phyloP scores from a whole-genome alignment of 352 stramenopile species.

The Globisporangium nodosum region DNA sequence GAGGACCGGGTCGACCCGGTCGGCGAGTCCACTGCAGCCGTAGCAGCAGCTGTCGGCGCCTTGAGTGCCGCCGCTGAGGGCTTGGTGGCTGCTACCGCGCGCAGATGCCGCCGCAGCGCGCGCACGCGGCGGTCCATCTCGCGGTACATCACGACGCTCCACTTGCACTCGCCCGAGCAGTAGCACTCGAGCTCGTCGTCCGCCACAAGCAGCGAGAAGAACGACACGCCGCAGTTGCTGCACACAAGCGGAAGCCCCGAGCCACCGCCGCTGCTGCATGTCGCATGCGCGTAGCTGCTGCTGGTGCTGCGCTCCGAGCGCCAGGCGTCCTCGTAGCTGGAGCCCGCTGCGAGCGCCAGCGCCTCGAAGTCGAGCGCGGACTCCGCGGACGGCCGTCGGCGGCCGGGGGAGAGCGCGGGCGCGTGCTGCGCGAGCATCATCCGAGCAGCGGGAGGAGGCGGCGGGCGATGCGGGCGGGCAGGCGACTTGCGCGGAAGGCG shows the following conservation, averaged over 20 bases:
- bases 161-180: slow-evolving; percentile 87
- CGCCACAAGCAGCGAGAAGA: slow-evolving; percentile 67
- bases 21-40: background rate
- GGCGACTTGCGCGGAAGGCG: background rate
- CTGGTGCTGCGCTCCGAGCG: slow-evolving; percentile 1
- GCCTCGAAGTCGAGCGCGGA: slow-evolving; percentile 39
- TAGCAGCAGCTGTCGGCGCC: background rate
- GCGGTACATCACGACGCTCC: slow-evolving; percentile 83
- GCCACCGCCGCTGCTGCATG: slow-evolving; percentile 13
- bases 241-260: slow-evolving; percentile 74
- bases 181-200: slow-evolving; percentile 71
- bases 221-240: slow-evolving; percentile 78
- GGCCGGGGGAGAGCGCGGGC: background rate
- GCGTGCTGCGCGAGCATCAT: slow-evolving; percentile 1
- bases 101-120: slow-evolving; percentile 27
- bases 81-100: background rate
- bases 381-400: slow-evolving; percentile 6
- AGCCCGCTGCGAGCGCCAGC: slow-evolving; percentile 25
- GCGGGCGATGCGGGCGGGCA: background rate
- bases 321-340: slow-evolving; percentile 20
- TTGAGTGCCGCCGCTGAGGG: background rate
- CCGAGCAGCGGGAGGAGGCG: background rate
- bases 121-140: slow-evolving; percentile 76
- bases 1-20: background rate
- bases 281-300: background rate